Evolutionary conservation across 2,329 filamentous ascomycete genomes (phyloP), one percentile per base, ranked within the genome.

Genomic region (Aspergillus versicolor): DNA sequence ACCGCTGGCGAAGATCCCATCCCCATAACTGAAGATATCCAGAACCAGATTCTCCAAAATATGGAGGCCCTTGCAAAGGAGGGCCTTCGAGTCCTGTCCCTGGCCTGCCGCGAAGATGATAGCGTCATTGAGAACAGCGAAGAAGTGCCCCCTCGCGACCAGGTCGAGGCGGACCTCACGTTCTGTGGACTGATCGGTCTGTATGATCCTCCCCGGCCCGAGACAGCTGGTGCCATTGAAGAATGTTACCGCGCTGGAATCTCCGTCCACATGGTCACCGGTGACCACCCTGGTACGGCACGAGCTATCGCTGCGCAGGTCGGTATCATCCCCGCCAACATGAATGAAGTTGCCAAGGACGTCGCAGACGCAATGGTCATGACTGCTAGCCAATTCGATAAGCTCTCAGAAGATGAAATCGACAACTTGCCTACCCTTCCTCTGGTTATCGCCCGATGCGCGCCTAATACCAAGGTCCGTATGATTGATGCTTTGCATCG

Each of bases 131-230:
- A 44, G 27, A 58, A 62, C 9, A 52, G 57, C 15, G 64, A 63
- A 7, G 65, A 67, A 12, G 61, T 65, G 6, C 65, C 68, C 21
- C 61, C 66, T 17, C 88, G 91, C 5, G 75, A 78, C 5, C 75
- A 81, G 4, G 82, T 93, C 13, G 91, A 95, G 69, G 77, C 79
- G 37, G 79, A 84, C 30, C 83, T 96, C 32, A 82, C 81, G 3
- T 89, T 95, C 60, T 83, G 90, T 13, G 92, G 92, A n/a, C 82
- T 96, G 9, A 87, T 89, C 48, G 91, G 91, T 55, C 88, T 96
- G 61, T 93, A 94, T 69, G 91, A 96, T 64, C 91, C 91, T 3
- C 91, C 91, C 54, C 89, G 91, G 2, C 84, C 86, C 2, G 91
- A 95, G 75, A 92, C 91, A 0, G 89, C 87, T 21, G 82, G 80